These are phyloP conservation scores for Macrophomina phaseolina DNA, from an alignment of 2,329 filamentous ascomycete genomes.

Conservation along the genomic window DNA sequence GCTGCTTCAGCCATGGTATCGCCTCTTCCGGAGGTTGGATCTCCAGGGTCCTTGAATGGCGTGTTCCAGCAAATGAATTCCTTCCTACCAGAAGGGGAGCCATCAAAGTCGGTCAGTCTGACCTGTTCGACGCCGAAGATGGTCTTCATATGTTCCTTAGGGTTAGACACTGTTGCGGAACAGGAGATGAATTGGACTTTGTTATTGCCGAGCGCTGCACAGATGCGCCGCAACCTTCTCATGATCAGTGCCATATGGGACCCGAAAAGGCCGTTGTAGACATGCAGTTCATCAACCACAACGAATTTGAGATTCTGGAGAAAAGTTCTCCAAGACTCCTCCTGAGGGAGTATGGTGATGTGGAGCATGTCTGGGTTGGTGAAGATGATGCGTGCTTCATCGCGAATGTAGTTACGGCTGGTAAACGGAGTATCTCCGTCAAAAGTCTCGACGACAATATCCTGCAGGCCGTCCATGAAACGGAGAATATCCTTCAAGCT, in stretches of 20 bases:
- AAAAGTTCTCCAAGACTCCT: slow-evolving; percentile 86
- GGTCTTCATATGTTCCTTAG: slow-evolving; percentile 85
- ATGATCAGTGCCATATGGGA: slow-evolving; percentile 95
- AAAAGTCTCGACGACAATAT: slow-evolving; percentile 85
- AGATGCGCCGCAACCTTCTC: slow-evolving; percentile 84
- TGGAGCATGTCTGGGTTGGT: slow-evolving; percentile 99
- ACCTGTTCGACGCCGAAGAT: slow-evolving; percentile 91
- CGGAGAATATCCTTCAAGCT: slow-evolving; percentile 84
- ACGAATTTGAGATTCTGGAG: slow-evolving; percentile 89
- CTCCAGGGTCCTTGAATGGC: slow-evolving; percentile 85
- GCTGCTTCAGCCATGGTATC: slow-evolving; percentile 86
- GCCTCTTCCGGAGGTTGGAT: slow-evolving; percentile 84
- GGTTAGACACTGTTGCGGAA: slow-evolving; percentile 95
- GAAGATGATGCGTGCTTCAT: slow-evolving; percentile 91
- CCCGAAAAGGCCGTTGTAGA: slow-evolving; percentile 94
- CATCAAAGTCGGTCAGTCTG: slow-evolving; percentile 84
- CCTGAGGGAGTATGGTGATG: slow-evolving; percentile 88
- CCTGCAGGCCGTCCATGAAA: slow-evolving; percentile 78
- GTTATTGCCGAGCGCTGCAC: slow-evolving; percentile 85
- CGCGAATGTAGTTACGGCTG: slow-evolving; percentile 78
- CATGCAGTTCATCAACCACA: slow-evolving; percentile 84
- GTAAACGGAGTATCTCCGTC: slow-evolving; percentile 91
- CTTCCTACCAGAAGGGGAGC: slow-evolving; percentile 88
- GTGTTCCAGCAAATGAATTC: slow-evolving; percentile 99
- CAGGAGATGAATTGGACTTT: slow-evolving; percentile 91